Conservation (phyloP, 305 asterid genomes). For the Rubia balearica region DNA sequence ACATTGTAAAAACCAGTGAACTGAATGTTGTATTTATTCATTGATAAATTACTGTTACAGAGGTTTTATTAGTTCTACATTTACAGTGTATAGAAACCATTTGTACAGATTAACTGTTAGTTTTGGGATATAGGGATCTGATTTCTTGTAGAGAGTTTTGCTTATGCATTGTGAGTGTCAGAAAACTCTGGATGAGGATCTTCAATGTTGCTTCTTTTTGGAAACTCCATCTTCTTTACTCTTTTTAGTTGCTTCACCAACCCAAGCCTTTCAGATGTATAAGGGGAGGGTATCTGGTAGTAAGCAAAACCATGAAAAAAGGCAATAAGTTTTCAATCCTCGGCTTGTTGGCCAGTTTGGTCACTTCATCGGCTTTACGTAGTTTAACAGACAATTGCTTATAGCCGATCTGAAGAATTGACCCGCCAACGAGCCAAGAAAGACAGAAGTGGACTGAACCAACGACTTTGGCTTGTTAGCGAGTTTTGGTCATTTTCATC, state of each 20-base stretch:
- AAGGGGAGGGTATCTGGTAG: slow-evolving; percentile 74
- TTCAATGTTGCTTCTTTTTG: slow-evolving; percentile 19
- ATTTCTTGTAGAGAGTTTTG: background rate
- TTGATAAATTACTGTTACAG: background rate
- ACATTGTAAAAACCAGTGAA: background rate
- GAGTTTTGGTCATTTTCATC: too few species aligned
- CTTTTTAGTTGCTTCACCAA: slow-evolving; percentile 63
- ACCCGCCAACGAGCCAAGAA: background rate
- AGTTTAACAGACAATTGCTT: too few species aligned
- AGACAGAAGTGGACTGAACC: too few species aligned
- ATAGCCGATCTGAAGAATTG: too few species aligned
- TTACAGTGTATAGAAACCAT: background rate
- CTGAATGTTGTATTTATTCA: background rate
- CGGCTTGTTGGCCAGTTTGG: background rate
- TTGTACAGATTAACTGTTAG: background rate
- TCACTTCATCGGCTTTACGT: background rate
- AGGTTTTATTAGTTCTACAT: background rate
- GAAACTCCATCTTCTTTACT: slow-evolving; percentile 49
- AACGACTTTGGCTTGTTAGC: too few species aligned
- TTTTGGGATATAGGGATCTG: background rate
- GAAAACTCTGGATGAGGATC: slow-evolving; percentile 13
- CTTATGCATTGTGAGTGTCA: background rate
- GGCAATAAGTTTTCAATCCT: background rate
- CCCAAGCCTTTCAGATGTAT: slow-evolving; percentile 51
- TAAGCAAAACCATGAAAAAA: background rate